Percentiles rank a stretch among this genome's conserved stretches.
phyloP scores from a whole-genome alignment of 2,329 filamentous ascomycete genomes.

The Alternaria novae-zelandiae region DNA sequence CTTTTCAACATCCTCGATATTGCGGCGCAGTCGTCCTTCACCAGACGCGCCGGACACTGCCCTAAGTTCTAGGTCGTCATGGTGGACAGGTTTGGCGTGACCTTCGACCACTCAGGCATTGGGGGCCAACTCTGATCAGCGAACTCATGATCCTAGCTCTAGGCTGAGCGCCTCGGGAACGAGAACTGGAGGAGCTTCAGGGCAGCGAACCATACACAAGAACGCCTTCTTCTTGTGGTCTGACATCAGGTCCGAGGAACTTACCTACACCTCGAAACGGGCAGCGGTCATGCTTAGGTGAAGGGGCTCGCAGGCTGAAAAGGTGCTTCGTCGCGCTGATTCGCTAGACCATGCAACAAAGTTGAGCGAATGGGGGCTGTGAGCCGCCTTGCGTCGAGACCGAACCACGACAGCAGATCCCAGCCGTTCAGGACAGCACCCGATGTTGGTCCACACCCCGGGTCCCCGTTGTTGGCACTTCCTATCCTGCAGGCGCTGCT shows the following conservation, averaged over 20 bases:
- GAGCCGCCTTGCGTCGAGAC: constrained; percentile 3
- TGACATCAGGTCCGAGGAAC: not conserved
- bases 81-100: not conserved
- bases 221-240: constrained; percentile 10
- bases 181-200: constrained; percentile 6
- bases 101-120: constrained; percentile 6
- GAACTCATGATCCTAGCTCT: constrained; percentile 23
- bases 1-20: constrained; percentile 7
- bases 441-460: constrained; percentile 13
- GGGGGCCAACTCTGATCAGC: constrained; percentile 8
- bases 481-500: constrained; percentile 19
- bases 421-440: constrained; percentile 9
- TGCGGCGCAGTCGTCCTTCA: constrained; percentile 11
- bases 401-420: constrained; percentile 7
- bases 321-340: constrained; percentile 9
- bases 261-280: constrained; percentile 1
- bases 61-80: not conserved
- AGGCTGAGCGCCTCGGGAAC: constrained; percentile 11
- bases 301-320: constrained; percentile 7
- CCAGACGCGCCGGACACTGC: not conserved
- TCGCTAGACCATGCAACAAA: constrained; percentile 15
- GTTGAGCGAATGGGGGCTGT: constrained; percentile 5
- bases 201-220: constrained; percentile 5
- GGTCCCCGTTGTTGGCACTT: constrained; percentile 12
- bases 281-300: constrained; percentile 9